These are phyloP conservation scores for Aphanomyces invadans DNA, from an alignment of 352 stramenopile species.

Conservation along the genomic window DNA sequence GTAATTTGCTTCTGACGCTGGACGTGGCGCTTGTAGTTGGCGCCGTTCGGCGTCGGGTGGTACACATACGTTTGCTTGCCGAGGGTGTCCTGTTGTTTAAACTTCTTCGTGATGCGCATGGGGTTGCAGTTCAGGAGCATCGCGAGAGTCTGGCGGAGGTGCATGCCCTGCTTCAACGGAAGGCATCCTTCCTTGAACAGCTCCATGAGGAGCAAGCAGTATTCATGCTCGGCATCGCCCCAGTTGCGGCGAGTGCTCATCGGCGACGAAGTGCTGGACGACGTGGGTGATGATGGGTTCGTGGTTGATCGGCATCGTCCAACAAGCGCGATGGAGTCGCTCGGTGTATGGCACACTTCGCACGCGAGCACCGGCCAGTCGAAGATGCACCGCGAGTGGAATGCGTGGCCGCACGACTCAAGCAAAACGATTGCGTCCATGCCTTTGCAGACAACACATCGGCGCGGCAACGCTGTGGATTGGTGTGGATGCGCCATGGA, in stretches of 20 bases:
- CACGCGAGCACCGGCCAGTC: conserved; percentile 55
- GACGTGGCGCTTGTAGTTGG: conserved; percentile 70
- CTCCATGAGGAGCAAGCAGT: conserved; percentile 77
- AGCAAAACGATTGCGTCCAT: conserved; percentile 61
- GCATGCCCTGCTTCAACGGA: conserved; percentile 55
- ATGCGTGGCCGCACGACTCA: conserved; percentile 59
- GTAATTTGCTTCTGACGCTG: conserved; percentile 74
- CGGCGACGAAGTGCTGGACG: conserved; percentile 27
- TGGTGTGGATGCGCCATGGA: not conserved
- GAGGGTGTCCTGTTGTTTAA: conserved; percentile 34
- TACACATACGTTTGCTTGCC: conserved; percentile 76
- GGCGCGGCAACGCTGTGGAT: conserved; percentile 14
- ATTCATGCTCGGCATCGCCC: conserved; percentile 65
- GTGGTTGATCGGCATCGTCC: not conserved
- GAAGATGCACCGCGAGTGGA: conserved; percentile 72
- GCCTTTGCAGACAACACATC: conserved; percentile 63
- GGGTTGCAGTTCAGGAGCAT: conserved; percentile 71
- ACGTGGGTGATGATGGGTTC: not conserved
- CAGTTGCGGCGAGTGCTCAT: conserved; percentile 31
- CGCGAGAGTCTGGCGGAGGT: conserved; percentile 65
- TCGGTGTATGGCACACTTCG: conserved; percentile 41
- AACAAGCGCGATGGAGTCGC: not conserved
- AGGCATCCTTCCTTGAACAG: conserved; percentile 67
- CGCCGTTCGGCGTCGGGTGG: conserved; percentile 40
- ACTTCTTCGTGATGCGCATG: conserved; percentile 78